Evolutionary conservation across 2,329 filamentous ascomycete genomes (phyloP).

Genomic region (Zymoseptoria ardabiliae): DNA sequence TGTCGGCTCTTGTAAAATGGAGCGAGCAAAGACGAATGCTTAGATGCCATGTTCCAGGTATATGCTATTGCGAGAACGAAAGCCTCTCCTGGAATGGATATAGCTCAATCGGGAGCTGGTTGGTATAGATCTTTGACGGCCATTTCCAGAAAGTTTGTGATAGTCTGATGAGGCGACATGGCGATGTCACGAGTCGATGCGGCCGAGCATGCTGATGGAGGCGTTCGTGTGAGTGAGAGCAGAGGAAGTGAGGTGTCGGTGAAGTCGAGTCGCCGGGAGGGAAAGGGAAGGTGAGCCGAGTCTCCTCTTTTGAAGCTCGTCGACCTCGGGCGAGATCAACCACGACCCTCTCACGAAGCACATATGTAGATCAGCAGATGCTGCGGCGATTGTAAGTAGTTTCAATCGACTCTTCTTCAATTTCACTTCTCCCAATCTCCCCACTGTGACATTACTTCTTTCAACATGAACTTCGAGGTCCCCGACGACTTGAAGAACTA

Average conservation of each 20-base stretch:
- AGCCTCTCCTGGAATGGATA: not conserved
- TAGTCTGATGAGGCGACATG: not conserved
- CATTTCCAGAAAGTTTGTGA: not conserved
- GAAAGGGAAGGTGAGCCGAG: not conserved
- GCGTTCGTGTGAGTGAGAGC: not conserved
- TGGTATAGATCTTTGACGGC: not conserved
- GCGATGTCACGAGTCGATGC: not conserved
- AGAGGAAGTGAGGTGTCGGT: not conserved
- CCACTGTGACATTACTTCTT: not conserved
- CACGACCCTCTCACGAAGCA: not conserved
- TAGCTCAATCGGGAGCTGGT: not conserved
- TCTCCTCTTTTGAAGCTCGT: not conserved
- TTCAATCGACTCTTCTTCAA: not conserved
- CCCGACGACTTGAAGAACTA: conserved; percentile 44
- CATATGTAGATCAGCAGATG: not conserved
- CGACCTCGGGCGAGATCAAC: not conserved
- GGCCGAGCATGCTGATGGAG: not conserved
- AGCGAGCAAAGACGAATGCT: not conserved
- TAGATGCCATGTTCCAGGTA: not conserved
- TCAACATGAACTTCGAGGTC: conserved; percentile 49
- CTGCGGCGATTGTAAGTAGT: not conserved
- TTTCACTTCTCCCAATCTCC: not conserved
- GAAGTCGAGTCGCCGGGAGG: not conserved
- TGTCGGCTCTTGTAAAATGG: not conserved
- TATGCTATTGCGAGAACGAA: not conserved